Conservation (phyloP, 768 basidiomycete species). For the Hemileccinum rubropunctum region DNA sequence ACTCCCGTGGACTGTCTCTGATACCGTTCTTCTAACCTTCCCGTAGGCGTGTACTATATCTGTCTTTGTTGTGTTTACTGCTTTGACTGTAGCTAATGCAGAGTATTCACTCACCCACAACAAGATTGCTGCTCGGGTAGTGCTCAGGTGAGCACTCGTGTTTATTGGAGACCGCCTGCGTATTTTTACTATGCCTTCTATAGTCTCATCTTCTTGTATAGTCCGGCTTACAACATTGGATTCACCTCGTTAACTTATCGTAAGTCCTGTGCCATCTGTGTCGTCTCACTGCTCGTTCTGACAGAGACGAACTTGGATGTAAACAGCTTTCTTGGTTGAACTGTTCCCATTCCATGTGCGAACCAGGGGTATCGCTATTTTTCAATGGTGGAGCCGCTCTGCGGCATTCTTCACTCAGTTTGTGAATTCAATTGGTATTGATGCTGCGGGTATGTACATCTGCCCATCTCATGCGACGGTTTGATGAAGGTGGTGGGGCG, state of each 20-base stretch:
- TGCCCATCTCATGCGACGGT: slow-evolving; percentile 14
- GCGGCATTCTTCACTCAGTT: slow-evolving; percentile 13
- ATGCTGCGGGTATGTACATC: too few relatives aligned
- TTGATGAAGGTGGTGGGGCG: too few relatives aligned
- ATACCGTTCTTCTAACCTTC: too few relatives aligned
- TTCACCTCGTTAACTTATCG: slow-evolving; percentile 3
- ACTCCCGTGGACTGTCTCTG: too few relatives aligned
- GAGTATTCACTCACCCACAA: too few relatives aligned
- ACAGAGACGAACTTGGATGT: not conserved
- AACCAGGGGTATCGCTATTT: slow-evolving; percentile 58
- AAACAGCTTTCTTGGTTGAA: slow-evolving; percentile 62
- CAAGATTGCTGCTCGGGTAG: too few relatives aligned
- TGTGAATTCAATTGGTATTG: too few relatives aligned
- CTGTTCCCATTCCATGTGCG: slow-evolving; percentile 64
- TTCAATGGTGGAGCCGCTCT: slow-evolving; percentile 55
- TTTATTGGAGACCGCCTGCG: not conserved
- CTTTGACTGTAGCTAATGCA: too few relatives aligned
- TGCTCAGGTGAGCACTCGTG: slow-evolving; percentile 6
- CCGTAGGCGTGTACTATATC: too few relatives aligned
- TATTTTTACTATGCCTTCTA: too few relatives aligned
- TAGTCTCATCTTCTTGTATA: slow-evolving; percentile 24
- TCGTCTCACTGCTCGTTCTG: not conserved
- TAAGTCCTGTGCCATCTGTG: not conserved
- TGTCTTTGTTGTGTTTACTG: too few relatives aligned
- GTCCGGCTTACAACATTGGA: too few relatives aligned